A percentile compares a stretch with the other conserved stretches of the same genome.
Evolutionary conservation across 2,329 filamentous ascomycete genomes (phyloP).

Genomic region (Chalara sp.): DNA sequence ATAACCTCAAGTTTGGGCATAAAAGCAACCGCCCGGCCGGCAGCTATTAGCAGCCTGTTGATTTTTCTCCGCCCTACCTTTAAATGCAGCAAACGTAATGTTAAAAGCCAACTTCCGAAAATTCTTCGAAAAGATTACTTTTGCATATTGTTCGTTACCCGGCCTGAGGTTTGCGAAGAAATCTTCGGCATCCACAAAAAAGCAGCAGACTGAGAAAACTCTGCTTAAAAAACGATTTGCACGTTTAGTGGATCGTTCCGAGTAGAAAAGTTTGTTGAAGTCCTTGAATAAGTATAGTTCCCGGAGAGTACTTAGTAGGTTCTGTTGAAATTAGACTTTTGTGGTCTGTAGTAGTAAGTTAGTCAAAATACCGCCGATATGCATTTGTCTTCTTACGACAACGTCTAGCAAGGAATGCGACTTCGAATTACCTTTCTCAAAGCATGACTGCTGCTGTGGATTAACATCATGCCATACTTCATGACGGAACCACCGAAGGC

Average conservation of each 20-base stretch:
- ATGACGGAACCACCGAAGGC: slow-evolving; percentile 9
- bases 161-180: slow-evolving; percentile 10
- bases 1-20: slow-evolving; percentile 12
- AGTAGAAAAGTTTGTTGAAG: slow-evolving; percentile 8
- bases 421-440: slow-evolving; percentile 12
- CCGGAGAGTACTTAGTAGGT: slow-evolving; percentile 8
- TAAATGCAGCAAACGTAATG: slow-evolving; percentile 9
- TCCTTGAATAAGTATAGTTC: slow-evolving; percentile 10
- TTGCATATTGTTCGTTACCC: slow-evolving; percentile 4
- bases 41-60: slow-evolving; percentile 8
- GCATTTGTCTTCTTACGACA: slow-evolving; percentile 5
- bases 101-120: slow-evolving; percentile 7
- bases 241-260: slow-evolving; percentile 3
- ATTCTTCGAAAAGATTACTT: slow-evolving; percentile 8
- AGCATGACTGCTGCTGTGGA: slow-evolving; percentile 10
- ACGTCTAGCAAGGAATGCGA: slow-evolving; percentile 4
- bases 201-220: slow-evolving; percentile 8
- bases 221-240: slow-evolving; percentile 4
- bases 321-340: slow-evolving; percentile 6
- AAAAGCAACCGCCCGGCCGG: slow-evolving; percentile 6
- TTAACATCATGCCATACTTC: slow-evolving; percentile 13
- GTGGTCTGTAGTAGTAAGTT: slow-evolving; percentile 8
- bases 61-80: slow-evolving; percentile 1
- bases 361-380: slow-evolving; percentile 2
- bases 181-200: slow-evolving; percentile 11